Conservation (phyloP, 345 rosid genomes). For the Clausena lansium region DNA sequence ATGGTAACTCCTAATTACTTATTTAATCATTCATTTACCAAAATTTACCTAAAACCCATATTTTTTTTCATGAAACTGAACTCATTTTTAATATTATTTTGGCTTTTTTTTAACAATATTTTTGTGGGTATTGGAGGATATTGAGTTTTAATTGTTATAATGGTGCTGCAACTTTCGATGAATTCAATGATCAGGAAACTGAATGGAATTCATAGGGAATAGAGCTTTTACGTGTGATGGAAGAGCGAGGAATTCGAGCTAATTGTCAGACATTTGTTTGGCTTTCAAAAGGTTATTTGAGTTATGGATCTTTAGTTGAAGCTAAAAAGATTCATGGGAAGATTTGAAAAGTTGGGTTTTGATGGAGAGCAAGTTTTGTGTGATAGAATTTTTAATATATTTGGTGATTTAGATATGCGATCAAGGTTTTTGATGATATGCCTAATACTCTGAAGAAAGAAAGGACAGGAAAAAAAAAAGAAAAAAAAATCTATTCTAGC, state of each 20-base stretch:
- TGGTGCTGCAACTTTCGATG: slow-evolving; percentile 30
- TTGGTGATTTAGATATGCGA: slow-evolving; percentile 44
- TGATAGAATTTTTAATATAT: slow-evolving; percentile 46
- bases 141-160: slow-evolving; percentile 23
- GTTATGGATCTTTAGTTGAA: slow-evolving; percentile 38
- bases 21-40: background rate
- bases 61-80: too few species aligned
- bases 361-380: slow-evolving; percentile 35
- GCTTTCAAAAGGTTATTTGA: slow-evolving; percentile 51
- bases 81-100: too few species aligned
- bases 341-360: slow-evolving; percentile 57
- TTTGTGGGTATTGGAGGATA: slow-evolving; percentile 29
- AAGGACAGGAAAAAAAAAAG: too few species aligned
- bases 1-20: slow-evolving; percentile 22
- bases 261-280: slow-evolving; percentile 51
- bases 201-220: slow-evolving; percentile 26
- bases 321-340: slow-evolving; percentile 57
- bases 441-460: slow-evolving; percentile 9
- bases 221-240: slow-evolving; percentile 27
- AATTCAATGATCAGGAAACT: slow-evolving; percentile 19
- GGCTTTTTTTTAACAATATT: slow-evolving; percentile 20
- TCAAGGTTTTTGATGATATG: slow-evolving; percentile 68
- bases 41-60: too few species aligned
- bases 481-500: too few species aligned
- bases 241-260: slow-evolving; percentile 40